Evolutionary conservation across 2,329 filamentous ascomycete species (phyloP).

Genomic region (Trichothecium sympodiale): DNA sequence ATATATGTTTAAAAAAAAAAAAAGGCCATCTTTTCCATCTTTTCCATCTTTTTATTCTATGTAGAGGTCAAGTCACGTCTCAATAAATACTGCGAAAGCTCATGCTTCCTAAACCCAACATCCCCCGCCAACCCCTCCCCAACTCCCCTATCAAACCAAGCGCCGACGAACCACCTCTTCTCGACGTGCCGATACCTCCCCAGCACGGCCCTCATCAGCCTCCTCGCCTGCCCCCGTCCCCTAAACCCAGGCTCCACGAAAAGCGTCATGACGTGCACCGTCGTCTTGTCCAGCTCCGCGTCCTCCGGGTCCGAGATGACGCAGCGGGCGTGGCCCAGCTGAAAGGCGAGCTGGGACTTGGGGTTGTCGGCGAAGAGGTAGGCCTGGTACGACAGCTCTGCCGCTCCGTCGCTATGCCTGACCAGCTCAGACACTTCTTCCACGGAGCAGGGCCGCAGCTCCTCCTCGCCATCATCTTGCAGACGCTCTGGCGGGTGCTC

Average conservation of each 20-base stretch:
- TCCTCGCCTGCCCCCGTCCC: slow-evolving; percentile 8
- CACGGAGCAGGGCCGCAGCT: slow-evolving; percentile 5
- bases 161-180: slow-evolving; percentile 7
- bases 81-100: slow-evolving; percentile 6
- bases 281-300: slow-evolving; percentile 4
- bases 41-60: too few species aligned
- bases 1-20: too few species aligned
- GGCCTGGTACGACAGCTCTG: slow-evolving; percentile 10
- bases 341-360: slow-evolving; percentile 6
- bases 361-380: slow-evolving; percentile 3
- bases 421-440: slow-evolving; percentile 8
- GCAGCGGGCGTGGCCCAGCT: slow-evolving; percentile 10
- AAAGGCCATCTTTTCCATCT: too few species aligned
- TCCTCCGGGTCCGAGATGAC: slow-evolving; percentile 9
- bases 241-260: slow-evolving; percentile 10
- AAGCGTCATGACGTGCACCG: slow-evolving; percentile 5
- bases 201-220: slow-evolving; percentile 9
- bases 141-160: slow-evolving; percentile 6
- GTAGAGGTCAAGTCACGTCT: neutral
- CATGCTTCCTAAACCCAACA: slow-evolving; percentile 3
- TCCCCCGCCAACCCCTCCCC: slow-evolving; percentile 6
- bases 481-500: neutral
- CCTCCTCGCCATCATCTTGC: neutral
- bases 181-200: slow-evolving; percentile 7
- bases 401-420: slow-evolving; percentile 4